Base-by-base conservation (phyloP, 306 rosid genomes). In the Herpetospermum pedunculosum region DNA sequence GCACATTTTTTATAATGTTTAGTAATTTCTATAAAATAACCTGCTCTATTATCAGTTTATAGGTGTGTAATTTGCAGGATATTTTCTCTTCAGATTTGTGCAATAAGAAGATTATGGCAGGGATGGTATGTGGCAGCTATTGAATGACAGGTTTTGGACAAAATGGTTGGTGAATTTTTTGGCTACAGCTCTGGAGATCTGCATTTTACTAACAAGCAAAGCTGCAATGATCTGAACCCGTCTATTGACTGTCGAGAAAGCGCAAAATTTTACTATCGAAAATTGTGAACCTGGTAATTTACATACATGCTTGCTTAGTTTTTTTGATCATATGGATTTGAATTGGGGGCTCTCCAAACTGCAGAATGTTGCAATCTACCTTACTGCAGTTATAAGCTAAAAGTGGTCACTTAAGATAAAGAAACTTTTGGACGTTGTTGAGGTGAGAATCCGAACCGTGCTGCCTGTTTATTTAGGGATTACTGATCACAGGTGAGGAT, bases 41-140 rank as follows among this genome's bases (percentile, higher is more conserved):
- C 74, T 75, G 60, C 41, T 77, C 74, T 70, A 30, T 81, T 81
- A 64, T 83, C 72, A 32, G 60, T 77, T 83, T 74, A 35, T 58
- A 77, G 58, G 76, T 71, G 74, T 69, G 77, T 50, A 49, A 78
- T 85, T 77, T 88, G 88, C 87, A 88, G 88, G 88, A 46, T 30
- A 52, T 60, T 65, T 58, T 58, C 50, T 57, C 21, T 57, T 54
- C 81, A 60, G 58, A 73, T 52, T 75, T 41, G 68, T 55, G 79
- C 35, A 58, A 70, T 74, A 83, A 69, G 70, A 77, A 83, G 78
- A 79, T 73, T 64, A 37, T 79, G 79, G 40, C 8, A 59, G 46
- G 14, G 70, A 6, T n/a, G 21, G 21, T 7, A 8, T 1, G 26
- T 52, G 58, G 58, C 0, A 32, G 19, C 40, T 63, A 35, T 34